A percentile compares a stretch with the other conserved stretches of the same genome.
Conservation (phyloP, 2,329 filamentous ascomycete genomes). For the Fusarium hainanense region DNA sequence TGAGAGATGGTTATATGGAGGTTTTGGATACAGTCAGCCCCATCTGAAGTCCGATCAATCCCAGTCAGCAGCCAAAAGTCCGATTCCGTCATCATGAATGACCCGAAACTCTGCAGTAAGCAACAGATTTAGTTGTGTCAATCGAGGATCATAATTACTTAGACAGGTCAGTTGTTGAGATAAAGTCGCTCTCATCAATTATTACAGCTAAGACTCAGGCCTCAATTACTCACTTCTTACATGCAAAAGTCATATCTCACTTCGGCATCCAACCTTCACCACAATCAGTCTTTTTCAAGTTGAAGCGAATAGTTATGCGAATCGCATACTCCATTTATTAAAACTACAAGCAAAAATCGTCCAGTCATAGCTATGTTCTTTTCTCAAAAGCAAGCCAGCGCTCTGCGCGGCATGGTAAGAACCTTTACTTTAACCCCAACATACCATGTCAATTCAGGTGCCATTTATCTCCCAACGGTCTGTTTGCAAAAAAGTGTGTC, state of each 20-base stretch:
- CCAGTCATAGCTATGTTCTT: constrained; percentile 6
- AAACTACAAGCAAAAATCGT: constrained; percentile 20
- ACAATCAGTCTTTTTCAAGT: no score
- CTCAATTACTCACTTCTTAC: background rate
- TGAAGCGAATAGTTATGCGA: background rate
- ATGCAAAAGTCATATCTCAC: background rate
- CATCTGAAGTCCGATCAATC: background rate
- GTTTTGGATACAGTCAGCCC: constrained; percentile 10
- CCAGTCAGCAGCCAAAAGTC: background rate
- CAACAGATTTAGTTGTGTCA: background rate
- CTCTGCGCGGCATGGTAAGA: background rate
- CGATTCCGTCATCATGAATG: background rate
- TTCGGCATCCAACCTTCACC: background rate
- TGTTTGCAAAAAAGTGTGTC: background rate
- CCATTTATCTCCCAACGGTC: background rate
- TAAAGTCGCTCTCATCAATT: background rate
- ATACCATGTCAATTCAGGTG: background rate
- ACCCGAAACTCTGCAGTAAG: background rate
- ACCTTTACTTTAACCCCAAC: background rate
- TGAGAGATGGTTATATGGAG: background rate
- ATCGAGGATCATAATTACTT: no score
- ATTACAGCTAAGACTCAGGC: background rate
- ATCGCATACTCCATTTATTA: background rate
- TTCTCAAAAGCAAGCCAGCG: background rate
- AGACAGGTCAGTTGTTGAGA: background rate